Percentiles rank a stretch among this genome's conserved stretches.
phyloP scores from a whole-genome alignment of 169 alveolate genomes.

The Perkinsus chesapeaki region DNA sequence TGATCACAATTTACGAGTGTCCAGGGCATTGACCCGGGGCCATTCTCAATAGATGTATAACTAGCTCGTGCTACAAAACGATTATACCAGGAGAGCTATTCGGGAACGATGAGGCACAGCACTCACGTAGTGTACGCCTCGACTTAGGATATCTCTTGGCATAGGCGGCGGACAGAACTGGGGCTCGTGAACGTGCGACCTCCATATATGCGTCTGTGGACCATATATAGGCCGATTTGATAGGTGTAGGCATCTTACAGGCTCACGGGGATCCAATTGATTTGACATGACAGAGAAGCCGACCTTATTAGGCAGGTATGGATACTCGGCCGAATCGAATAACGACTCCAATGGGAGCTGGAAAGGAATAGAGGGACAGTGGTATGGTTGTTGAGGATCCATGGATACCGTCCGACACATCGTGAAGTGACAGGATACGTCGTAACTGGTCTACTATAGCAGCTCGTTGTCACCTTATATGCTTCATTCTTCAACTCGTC shows the following conservation, averaged over 20 bases:
- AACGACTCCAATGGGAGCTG: not conserved
- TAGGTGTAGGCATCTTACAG: not conserved
- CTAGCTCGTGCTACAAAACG: not conserved
- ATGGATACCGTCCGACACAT: too few relatives aligned
- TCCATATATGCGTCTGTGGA: not conserved
- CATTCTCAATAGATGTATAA: too few relatives aligned
- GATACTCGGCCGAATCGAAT: not conserved
- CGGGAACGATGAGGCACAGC: not conserved
- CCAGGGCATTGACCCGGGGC: too few relatives aligned
- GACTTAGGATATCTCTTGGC: not conserved
- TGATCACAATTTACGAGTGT: too few relatives aligned
- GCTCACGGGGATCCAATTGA: not conserved
- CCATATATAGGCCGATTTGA: not conserved
- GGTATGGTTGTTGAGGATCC: too few relatives aligned
- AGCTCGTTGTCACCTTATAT: too few relatives aligned
- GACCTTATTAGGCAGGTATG: not conserved
- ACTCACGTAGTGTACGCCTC: not conserved
- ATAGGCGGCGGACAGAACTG: not conserved
- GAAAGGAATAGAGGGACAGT: not conserved
- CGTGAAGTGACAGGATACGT: too few relatives aligned
- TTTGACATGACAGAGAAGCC: not conserved
- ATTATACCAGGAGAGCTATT: not conserved
- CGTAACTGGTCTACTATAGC: too few relatives aligned
- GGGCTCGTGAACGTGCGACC: not conserved
- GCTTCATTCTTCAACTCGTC: not conserved